Base-by-base conservation (phyloP, 352 stramenopile species). In the Phytopythium helicoides region DNA sequence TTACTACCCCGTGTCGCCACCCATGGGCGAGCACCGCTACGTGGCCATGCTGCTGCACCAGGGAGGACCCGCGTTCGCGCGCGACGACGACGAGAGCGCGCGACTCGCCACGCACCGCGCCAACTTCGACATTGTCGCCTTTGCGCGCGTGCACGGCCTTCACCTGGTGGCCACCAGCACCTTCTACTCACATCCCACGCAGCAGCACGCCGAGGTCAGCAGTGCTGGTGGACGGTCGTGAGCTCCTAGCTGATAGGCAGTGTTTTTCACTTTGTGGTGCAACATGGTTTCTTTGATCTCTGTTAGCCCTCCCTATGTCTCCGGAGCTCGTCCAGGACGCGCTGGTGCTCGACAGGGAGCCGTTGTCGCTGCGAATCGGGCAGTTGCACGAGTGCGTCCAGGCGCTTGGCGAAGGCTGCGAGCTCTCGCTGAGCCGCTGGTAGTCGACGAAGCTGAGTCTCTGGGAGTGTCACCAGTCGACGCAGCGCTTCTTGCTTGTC, bases 1-100 rank as follows among this genome's bases (percentile, higher is more conserved):
- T 3, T 87, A 87, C 56, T 87, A 72, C 34, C 74, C 79, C 0
- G 79, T 89, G 40, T 67, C 63, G 21, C 79, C 76, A 5, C 74
- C 76, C 1, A 46, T 56, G 8, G 79, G 79, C n/a, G 46, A 68
- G 49, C 76, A 87, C 47, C 73, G 73, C 49, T 87, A 87, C 62
- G 52, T 87, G 16, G 73, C 71, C 12, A 35, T 87, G 25, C 66
- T 87, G 19, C 82, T 85, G 41, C 52, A 42, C 3, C 73, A 87
- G 46, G 39, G 60, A 33, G 51, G 38, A 26, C 38, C 28, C 16
- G 47, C 16, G 18, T 35, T 35, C 7, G 36, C 58, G 11, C 23
- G 44, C 36, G 48, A 52, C 35, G n/a, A 54, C 26, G 55, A 35
- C 14, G 53, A 56, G n/a, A 54, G 64, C 49, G 44, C 33, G 28